These are phyloP conservation scores for Nemania serpens DNA, from an alignment of 2,329 filamentous ascomycete species.

Conservation along the genomic window DNA sequence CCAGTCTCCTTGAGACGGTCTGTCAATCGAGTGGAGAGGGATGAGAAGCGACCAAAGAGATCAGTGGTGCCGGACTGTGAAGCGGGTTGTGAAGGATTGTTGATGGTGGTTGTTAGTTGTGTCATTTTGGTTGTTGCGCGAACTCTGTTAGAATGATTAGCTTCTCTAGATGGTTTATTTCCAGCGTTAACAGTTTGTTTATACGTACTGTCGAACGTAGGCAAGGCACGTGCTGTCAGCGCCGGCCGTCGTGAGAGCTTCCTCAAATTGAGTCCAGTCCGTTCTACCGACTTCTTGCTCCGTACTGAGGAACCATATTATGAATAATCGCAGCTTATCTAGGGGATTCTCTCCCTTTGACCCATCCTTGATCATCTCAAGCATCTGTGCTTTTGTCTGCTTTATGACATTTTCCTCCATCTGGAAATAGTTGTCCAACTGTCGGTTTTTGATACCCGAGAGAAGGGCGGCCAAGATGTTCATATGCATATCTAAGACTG, in stretches of 20 bases:
- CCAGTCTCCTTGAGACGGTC: conserved; percentile 91
- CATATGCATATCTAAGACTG: conserved; percentile 98
- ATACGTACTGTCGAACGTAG: conserved; percentile 80
- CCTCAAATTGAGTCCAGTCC: conserved; percentile 86
- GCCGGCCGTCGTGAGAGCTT: conserved; percentile 76
- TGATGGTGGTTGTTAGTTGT: conserved; percentile 91
- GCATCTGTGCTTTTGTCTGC: conserved; percentile 84
- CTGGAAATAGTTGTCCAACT: conserved; percentile 95
- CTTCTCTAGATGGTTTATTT: background rate
- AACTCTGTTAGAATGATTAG: conserved; percentile 60
- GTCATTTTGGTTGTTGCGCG: conserved; percentile 97
- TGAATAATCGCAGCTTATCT: conserved; percentile 91
- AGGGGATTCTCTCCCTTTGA: conserved; percentile 81
- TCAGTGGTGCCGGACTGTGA: conserved; percentile 70
- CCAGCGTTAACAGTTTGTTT: background rate
- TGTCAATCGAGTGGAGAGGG: conserved; percentile 87
- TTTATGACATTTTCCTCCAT: conserved; percentile 92
- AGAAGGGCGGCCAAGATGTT: conserved; percentile 83
- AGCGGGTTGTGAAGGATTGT: conserved; percentile 68
- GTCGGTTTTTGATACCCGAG: conserved; percentile 86
- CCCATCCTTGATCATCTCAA: conserved; percentile 81
- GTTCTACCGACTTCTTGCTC: conserved; percentile 83
- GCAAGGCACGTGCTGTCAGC: conserved; percentile 77
- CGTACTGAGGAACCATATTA: conserved; percentile 96
- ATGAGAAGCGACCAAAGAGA: conserved; percentile 91